Evolutionary conservation across 768 basidiomycete genomes (phyloP).

Genomic region (Tulasnella sp.): DNA sequence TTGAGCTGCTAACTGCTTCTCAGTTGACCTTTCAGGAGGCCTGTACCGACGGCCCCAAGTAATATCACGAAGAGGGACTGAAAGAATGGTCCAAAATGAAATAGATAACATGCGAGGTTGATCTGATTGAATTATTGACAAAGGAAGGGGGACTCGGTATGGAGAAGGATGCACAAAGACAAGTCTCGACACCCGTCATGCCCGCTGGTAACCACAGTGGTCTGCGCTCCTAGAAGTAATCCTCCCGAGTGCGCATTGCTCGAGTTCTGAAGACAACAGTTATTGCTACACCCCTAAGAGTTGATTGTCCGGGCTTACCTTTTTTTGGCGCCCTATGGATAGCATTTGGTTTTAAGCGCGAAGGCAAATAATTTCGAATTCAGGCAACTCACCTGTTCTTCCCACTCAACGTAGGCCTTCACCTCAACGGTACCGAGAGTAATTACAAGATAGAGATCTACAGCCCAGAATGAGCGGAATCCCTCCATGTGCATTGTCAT

Average conservation of each 20-base stretch:
- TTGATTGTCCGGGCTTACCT: background rate
- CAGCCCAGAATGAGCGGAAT: background rate
- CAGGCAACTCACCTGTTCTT: background rate
- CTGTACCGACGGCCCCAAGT: no score
- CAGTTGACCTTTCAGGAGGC: no score
- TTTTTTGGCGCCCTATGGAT: background rate
- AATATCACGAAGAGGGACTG: no score
- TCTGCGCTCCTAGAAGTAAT: background rate
- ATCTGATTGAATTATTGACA: no score
- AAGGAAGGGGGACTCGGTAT: no score
- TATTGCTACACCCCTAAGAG: background rate
- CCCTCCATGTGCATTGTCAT: background rate
- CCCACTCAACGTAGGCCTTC: constrained; percentile 7
- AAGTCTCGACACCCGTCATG: no score
- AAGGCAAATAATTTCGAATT: background rate
- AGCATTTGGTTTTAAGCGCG: background rate
- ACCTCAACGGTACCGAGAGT: background rate
- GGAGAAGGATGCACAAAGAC: no score
- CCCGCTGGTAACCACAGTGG: no score
- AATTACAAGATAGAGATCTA: background rate
- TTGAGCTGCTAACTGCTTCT: no score
- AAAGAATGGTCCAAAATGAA: no score
- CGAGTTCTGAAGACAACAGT: background rate
- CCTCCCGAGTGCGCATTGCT: background rate
- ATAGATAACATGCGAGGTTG: no score